phyloP scores from a whole-genome alignment of 371 early-diverging fungal genomes.

The Circinella umbellata region DNA sequence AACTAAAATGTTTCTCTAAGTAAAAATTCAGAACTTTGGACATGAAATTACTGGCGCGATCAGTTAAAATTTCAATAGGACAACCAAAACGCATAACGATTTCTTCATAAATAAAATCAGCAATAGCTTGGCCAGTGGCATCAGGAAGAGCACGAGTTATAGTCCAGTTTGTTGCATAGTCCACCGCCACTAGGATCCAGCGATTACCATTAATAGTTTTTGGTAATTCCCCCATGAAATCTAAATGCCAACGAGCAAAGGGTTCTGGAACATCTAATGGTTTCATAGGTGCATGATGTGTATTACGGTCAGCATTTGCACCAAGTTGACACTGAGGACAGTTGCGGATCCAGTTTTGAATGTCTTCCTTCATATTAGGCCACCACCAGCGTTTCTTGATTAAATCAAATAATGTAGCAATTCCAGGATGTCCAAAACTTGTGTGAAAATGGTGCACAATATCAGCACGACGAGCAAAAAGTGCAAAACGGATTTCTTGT shows the following conservation, averaged over 20 bases:
- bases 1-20: no score
- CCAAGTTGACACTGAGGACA: conserved; percentile 33
- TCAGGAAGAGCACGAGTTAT: conserved; percentile 39
- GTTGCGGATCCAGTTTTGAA: conserved; percentile 15
- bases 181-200: conserved; percentile 39
- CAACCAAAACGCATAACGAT: conserved; percentile 38
- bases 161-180: conserved; percentile 46
- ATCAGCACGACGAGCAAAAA: conserved; percentile 21
- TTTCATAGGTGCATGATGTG: conserved; percentile 20
- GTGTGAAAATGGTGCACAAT: conserved; percentile 24
- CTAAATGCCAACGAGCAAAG: conserved; percentile 31
- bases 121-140: conserved; percentile 26
- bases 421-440: conserved; percentile 19
- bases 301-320: background rate
- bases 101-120: conserved; percentile 27
- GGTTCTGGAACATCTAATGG: conserved; percentile 1
- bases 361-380: conserved; percentile 27
- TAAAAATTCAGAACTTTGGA: conserved; percentile 4
- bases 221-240: conserved; percentile 30
- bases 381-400: conserved; percentile 33
- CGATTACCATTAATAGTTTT: conserved; percentile 19
- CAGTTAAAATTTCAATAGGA: conserved; percentile 31
- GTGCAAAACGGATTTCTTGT: background rate
- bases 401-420: conserved; percentile 20
- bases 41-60: conserved; percentile 28